Conservation (phyloP, 176 grass and related monocot genomes). For the Cenchrus purpureus region DNA sequence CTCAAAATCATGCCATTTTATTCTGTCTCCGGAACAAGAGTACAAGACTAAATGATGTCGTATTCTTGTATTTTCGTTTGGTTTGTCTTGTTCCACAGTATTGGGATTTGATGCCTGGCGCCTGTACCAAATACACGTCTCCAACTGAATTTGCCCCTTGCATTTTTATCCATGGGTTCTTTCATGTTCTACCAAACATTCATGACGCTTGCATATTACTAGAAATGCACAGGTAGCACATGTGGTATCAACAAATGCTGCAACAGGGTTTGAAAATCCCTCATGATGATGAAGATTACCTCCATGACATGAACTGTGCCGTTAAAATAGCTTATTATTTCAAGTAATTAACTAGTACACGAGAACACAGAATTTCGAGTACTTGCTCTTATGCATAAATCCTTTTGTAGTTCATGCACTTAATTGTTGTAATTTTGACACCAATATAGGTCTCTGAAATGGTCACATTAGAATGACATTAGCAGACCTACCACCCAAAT, state of each 20-base stretch:
- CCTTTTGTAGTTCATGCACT: constrained; percentile 3
- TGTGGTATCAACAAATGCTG: background rate
- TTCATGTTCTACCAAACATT: background rate
- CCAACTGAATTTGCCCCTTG: too few relatives aligned
- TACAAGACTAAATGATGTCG: too few relatives aligned
- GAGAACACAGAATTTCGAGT: constrained; percentile 10
- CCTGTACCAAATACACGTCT: too few relatives aligned
- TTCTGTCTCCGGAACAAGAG: too few relatives aligned
- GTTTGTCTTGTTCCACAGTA: too few relatives aligned
- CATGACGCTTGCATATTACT: constrained; percentile 18
- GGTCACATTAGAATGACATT: background rate
- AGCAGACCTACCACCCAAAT: constrained; percentile 15
- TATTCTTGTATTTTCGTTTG: too few relatives aligned
- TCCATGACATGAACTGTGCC: constrained; percentile 16
- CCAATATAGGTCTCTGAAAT: constrained; percentile 27
- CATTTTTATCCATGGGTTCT: background rate
- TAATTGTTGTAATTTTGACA: constrained; percentile 16
- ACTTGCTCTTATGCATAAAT: background rate
- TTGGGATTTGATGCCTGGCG: too few relatives aligned
- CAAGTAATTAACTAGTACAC: constrained; percentile 14
- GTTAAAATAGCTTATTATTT: constrained; percentile 19
- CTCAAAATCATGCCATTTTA: too few relatives aligned
- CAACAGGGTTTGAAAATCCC: background rate
- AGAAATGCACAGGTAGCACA: background rate
- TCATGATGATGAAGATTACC: background rate